These are phyloP conservation scores for Paracorniculantispora psalliotae DNA, from an alignment of 2,329 filamentous ascomycete genomes.

Conservation along the genomic window DNA sequence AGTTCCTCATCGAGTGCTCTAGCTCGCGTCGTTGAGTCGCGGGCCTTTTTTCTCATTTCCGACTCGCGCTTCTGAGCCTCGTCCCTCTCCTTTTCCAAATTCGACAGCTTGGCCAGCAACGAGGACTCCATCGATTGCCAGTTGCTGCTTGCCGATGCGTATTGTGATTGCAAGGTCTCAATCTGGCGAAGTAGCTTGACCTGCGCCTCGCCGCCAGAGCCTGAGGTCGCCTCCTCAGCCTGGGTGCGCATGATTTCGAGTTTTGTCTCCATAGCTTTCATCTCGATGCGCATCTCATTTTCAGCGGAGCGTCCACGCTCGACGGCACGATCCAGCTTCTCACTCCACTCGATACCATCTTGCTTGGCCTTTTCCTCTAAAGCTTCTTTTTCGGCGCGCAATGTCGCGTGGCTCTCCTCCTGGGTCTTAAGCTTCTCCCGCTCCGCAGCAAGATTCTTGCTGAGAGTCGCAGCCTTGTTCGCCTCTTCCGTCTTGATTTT, in stretches of 20 bases:
- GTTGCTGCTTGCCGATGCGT: slow-evolving; percentile 89
- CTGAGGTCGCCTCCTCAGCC: slow-evolving; percentile 85
- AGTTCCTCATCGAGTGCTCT: slow-evolving; percentile 77
- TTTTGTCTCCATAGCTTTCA: slow-evolving; percentile 75
- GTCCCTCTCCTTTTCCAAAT: slow-evolving; percentile 84
- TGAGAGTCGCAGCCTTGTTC: slow-evolving; percentile 61
- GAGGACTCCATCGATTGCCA: slow-evolving; percentile 96
- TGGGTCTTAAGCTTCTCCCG: slow-evolving; percentile 54
- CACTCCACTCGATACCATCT: slow-evolving; percentile 66
- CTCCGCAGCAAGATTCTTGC: slow-evolving; percentile 61
- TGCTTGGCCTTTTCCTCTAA: slow-evolving; percentile 63
- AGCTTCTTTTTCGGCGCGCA: slow-evolving; percentile 76
- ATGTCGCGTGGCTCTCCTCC: slow-evolving; percentile 54
- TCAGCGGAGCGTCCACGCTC: slow-evolving; percentile 66
- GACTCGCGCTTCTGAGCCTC: slow-evolving; percentile 78
- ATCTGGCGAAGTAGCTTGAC: slow-evolving; percentile 89
- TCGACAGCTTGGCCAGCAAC: slow-evolving; percentile 68
- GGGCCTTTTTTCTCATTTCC: slow-evolving; percentile 82
- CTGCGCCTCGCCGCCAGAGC: slow-evolving; percentile 74
- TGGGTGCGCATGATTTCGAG: slow-evolving; percentile 80
- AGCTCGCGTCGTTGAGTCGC: slow-evolving; percentile 67
- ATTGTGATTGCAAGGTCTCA: slow-evolving; percentile 92
- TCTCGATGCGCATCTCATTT: slow-evolving; percentile 74
- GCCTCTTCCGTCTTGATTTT: slow-evolving; percentile 60
- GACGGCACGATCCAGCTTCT: slow-evolving; percentile 66